Evolutionary conservation across 176 grass and related monocot genomes (phyloP).

Genomic region (Luzula sylvatica): DNA sequence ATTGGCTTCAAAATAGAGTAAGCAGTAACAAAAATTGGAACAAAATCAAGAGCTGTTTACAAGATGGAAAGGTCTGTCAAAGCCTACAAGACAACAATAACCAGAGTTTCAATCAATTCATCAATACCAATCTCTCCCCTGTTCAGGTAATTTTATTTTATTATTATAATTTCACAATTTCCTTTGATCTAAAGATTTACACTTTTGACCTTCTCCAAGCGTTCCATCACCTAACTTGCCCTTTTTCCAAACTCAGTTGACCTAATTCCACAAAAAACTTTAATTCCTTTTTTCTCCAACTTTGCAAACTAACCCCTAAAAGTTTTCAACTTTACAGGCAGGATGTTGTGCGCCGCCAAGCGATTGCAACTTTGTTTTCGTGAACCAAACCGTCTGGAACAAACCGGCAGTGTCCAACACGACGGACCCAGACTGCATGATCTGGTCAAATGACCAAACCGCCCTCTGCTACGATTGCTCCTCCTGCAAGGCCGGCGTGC

Average conservation of each 20-base stretch:
- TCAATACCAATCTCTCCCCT: conserved; percentile 49
- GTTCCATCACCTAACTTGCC: conserved; percentile 2
- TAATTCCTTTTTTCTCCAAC: background rate
- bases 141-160: conserved; percentile 41
- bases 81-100: conserved; percentile 29
- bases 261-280: conserved; percentile 1
- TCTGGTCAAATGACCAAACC: conserved; percentile 54
- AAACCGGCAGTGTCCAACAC: conserved; percentile 49
- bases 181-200: background rate
- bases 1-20: conserved; percentile 77
- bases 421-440: conserved; percentile 41
- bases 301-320: background rate
- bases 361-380: conserved; percentile 60
- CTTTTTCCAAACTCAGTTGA: conserved; percentile 18
- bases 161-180: background rate
- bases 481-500: conserved; percentile 80
- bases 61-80: conserved; percentile 54
- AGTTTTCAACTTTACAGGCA: conserved; percentile 32
- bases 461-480: conserved; percentile 66
- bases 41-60: conserved; percentile 76
- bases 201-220: conserved; percentile 3
- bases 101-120: conserved; percentile 47
- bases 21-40: conserved; percentile 46
- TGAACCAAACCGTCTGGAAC: conserved; percentile 49
- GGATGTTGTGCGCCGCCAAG: conserved; percentile 91